These are phyloP conservation scores for Infundibulicybe gibba DNA, from an alignment of 768 basidiomycete species.

Conservation along the genomic window DNA sequence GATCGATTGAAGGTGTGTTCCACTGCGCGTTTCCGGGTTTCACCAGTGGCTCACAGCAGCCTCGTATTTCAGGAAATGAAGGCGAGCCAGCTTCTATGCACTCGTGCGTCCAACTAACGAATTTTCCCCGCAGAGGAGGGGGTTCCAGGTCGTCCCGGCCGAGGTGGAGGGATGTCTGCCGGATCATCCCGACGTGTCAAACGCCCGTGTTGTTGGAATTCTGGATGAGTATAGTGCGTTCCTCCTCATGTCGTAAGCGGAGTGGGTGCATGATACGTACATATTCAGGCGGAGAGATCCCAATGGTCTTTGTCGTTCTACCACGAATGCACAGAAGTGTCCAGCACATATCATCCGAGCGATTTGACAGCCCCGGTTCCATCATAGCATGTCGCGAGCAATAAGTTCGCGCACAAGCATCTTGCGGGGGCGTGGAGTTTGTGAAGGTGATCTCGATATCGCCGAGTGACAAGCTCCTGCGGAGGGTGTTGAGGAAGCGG, in stretches of 20 bases:
- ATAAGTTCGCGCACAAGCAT: constrained; percentile 56
- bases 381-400: constrained; percentile 52
- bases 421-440: constrained; percentile 59
- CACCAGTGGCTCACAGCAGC: background rate
- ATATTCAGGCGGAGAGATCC: constrained; percentile 55
- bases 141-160: constrained; percentile 74
- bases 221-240: constrained; percentile 63
- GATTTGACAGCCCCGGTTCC: too few relatives aligned
- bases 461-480: constrained; percentile 56
- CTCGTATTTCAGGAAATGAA: constrained; percentile 37
- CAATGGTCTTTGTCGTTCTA: constrained; percentile 66
- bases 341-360: too few relatives aligned
- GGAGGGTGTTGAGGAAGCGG: constrained; percentile 45
- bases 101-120: constrained; percentile 24
- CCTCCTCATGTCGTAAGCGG: background rate
- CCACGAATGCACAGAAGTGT: constrained; percentile 30
- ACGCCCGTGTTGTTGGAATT: constrained; percentile 62
- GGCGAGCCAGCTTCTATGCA: constrained; percentile 11
- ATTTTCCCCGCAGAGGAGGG: constrained; percentile 51
- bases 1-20: constrained; percentile 60
- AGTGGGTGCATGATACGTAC: background rate
- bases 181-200: constrained; percentile 53
- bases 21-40: background rate
- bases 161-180: constrained; percentile 66
- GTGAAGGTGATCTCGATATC: constrained; percentile 55